Percentiles rank a stretch among this genome's conserved stretches.
Conservation (phyloP, 2,329 filamentous ascomycete species). For the Proliferodiscus dingleyae region DNA sequence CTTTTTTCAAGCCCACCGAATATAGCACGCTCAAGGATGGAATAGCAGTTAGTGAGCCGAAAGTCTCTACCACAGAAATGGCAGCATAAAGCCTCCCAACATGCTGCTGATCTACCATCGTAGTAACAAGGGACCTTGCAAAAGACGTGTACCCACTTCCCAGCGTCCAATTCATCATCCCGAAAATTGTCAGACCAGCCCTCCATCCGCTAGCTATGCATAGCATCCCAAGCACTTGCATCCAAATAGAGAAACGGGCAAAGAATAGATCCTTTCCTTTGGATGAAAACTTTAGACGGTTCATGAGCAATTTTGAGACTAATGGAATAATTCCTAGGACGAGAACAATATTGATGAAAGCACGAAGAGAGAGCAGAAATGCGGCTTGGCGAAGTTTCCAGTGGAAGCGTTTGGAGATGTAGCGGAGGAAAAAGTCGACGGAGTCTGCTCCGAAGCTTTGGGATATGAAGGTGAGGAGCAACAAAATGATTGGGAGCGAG, state of each 20-base stretch:
- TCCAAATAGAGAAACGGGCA: conserved; percentile 16
- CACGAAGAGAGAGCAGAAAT: conserved; percentile 26
- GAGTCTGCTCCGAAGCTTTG: conserved; percentile 14
- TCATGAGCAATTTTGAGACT: conserved; percentile 20
- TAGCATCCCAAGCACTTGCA: conserved; percentile 19
- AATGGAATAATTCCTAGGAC: conserved; percentile 22
- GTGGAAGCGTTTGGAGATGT: conserved; percentile 26
- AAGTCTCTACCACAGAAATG: conserved; percentile 24
- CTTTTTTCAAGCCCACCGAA: conserved; percentile 23
- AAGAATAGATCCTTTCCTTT: conserved; percentile 25
- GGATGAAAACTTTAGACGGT: conserved; percentile 12
- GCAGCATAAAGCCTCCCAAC: conserved; percentile 25
- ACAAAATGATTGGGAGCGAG: conserved; percentile 26
- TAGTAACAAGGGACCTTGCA: conserved; percentile 22
- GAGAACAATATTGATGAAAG: conserved; percentile 24
- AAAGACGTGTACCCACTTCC: conserved; percentile 23
- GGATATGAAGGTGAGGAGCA: conserved; percentile 27
- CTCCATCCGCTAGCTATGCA: conserved; percentile 21
- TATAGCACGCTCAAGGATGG: conserved; percentile 23
- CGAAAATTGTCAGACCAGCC: conserved; percentile 19
- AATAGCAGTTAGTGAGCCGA: conserved; percentile 20
- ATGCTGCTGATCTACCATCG: conserved; percentile 24
- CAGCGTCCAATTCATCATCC: conserved; percentile 22
- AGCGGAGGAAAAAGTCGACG: conserved; percentile 21
- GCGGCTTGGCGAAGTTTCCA: conserved; percentile 22